Evolutionary conservation across 768 basidiomycete species (phyloP).

Genomic region (Leucogyrophana mollusca): DNA sequence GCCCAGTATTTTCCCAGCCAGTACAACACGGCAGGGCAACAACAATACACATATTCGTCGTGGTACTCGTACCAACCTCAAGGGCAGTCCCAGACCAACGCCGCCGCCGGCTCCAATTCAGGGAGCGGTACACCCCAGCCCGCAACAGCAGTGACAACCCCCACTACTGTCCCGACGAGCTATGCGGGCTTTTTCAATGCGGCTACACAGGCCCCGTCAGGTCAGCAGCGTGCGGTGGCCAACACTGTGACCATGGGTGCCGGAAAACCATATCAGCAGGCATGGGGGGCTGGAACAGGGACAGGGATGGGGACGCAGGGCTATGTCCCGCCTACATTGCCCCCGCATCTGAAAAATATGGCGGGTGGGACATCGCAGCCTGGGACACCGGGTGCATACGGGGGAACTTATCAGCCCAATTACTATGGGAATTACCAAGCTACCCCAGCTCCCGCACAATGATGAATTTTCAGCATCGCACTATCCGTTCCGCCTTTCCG

Average conservation of each 20-base stretch:
- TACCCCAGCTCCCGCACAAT: constrained; percentile 29
- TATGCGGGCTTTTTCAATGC: constrained; percentile 43
- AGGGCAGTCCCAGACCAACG: constrained; percentile 16
- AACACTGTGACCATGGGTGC: constrained; percentile 40
- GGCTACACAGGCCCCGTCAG: constrained; percentile 25
- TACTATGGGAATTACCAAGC: constrained; percentile 33
- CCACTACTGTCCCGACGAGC: constrained; percentile 29
- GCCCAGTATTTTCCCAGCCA: constrained; percentile 37
- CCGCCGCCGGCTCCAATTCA: constrained; percentile 25
- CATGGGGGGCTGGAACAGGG: constrained; percentile 16
- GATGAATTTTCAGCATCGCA: background rate
- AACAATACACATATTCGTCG: constrained; percentile 39
- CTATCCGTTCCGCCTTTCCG: too few species aligned
- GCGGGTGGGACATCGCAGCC: constrained; percentile 17
- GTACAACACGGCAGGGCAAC: constrained; percentile 34
- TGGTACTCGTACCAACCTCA: constrained; percentile 46
- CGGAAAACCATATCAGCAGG: constrained; percentile 31
- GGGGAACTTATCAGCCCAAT: constrained; percentile 24
- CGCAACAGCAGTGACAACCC: constrained; percentile 23
- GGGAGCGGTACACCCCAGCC: constrained; percentile 48
- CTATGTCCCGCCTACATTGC: constrained; percentile 37
- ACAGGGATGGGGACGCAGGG: constrained; percentile 17
- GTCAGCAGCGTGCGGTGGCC: constrained; percentile 48
- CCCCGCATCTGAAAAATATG: constrained; percentile 37
- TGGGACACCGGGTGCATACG: constrained; percentile 15